phyloP scores from a whole-genome alignment of 495 filamentous ascomycete genomes.

The Penicillium alfredii region DNA sequence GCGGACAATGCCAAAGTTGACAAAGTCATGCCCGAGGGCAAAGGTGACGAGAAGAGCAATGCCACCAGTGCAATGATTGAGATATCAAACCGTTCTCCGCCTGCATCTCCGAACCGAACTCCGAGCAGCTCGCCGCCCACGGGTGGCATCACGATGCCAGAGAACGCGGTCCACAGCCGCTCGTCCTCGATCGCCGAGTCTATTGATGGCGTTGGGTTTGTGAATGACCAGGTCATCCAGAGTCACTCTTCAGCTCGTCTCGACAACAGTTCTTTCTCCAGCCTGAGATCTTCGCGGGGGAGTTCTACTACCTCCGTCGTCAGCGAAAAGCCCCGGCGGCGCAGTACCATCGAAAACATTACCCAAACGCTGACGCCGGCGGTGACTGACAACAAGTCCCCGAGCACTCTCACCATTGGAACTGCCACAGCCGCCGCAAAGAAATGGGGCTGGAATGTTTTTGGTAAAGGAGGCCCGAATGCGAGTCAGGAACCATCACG shows the following conservation, averaged over 20 bases:
- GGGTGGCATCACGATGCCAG: slow-evolving; percentile 24
- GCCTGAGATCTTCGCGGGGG: slow-evolving; percentile 25
- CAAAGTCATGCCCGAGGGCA: slow-evolving; percentile 36
- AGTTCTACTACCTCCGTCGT: slow-evolving; percentile 27
- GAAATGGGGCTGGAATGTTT: slow-evolving; percentile 74
- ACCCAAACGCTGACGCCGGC: slow-evolving; percentile 28
- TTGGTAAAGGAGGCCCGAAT: slow-evolving; percentile 50
- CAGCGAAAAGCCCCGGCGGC: slow-evolving; percentile 30
- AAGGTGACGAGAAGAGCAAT: slow-evolving; percentile 44
- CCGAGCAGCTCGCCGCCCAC: slow-evolving; percentile 47
- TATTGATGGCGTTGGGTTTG: slow-evolving; percentile 20
- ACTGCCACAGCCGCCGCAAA: slow-evolving; percentile 73
- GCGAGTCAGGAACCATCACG: slow-evolving; percentile 27
- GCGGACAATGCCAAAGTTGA: slow-evolving; percentile 59
- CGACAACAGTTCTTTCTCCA: slow-evolving; percentile 22
- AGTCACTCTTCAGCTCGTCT: slow-evolving; percentile 27
- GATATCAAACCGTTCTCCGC: slow-evolving; percentile 56
- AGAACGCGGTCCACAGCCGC: slow-evolving; percentile 22
- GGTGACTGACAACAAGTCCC: slow-evolving; percentile 33
- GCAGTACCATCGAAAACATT: slow-evolving; percentile 39
- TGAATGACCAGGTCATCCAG: slow-evolving; percentile 12
- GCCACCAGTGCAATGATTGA: slow-evolving; percentile 60
- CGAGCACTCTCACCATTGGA: slow-evolving; percentile 52
- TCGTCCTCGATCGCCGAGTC: slow-evolving; percentile 31
- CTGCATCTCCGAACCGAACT: slow-evolving; percentile 49